Conservation (phyloP, 495 filamentous ascomycete species). For the Lasiosphaeria hispida region DNA sequence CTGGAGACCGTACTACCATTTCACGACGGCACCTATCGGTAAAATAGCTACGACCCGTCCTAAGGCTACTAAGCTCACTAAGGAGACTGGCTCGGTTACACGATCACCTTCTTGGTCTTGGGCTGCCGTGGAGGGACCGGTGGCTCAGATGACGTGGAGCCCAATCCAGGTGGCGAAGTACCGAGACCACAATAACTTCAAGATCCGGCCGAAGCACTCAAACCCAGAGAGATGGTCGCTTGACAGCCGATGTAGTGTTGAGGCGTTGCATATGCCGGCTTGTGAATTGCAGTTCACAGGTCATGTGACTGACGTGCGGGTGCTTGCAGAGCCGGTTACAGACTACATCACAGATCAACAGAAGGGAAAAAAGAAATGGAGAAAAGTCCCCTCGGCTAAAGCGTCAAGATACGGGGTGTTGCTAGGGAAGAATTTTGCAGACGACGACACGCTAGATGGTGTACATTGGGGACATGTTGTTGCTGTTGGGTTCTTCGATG, state of each 20-base stretch:
- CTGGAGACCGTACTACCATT: slow-evolving; percentile 12
- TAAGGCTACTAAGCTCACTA: slow-evolving; percentile 3
- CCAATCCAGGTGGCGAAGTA: neutral
- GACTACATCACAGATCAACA: neutral
- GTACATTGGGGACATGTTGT: neutral
- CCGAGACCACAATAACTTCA: neutral
- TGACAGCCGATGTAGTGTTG: neutral
- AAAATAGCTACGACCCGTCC: neutral
- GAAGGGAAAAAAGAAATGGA: neutral
- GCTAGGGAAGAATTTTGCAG: neutral
- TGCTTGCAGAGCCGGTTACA: neutral
- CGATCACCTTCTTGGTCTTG: slow-evolving; percentile 12
- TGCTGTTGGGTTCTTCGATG: slow-evolving; percentile 5
- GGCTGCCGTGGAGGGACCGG: slow-evolving; percentile 10
- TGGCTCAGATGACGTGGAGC: neutral
- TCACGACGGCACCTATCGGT: neutral
- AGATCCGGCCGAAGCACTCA: slow-evolving; percentile 1
- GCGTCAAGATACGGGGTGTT: slow-evolving; percentile 1
- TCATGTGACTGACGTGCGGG: neutral
- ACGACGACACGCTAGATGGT: neutral
- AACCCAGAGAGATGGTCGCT: slow-evolving; percentile 1
- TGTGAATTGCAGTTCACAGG: slow-evolving; percentile 5
- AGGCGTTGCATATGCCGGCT: slow-evolving; percentile 4
- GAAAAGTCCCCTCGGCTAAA: neutral
- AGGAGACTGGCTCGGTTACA: neutral